phyloP scores from a whole-genome alignment of 2,329 filamentous ascomycete species.

The Penicillium sp. region DNA sequence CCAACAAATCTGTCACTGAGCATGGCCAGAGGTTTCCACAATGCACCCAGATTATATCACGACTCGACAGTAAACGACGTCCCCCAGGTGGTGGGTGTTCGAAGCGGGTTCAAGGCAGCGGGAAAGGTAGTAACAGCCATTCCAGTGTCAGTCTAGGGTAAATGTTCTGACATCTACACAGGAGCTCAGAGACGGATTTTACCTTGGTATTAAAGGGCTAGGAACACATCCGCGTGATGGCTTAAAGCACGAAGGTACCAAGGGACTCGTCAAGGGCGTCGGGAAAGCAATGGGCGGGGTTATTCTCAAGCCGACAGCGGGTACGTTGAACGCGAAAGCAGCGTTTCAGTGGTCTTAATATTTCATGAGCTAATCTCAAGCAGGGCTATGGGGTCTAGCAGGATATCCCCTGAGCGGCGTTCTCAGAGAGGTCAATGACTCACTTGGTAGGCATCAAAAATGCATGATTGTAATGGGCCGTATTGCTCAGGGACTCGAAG shows the following conservation, averaged over 20 bases:
- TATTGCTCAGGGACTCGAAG: conserved; percentile 30
- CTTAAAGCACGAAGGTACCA: conserved; percentile 63
- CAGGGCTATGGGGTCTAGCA: conserved; percentile 31
- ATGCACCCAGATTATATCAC: conserved; percentile 80
- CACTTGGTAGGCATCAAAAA: conserved; percentile 27
- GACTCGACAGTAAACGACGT: conserved; percentile 77
- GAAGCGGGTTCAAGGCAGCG: conserved; percentile 74
- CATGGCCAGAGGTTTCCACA: conserved; percentile 83
- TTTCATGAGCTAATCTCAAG: not conserved
- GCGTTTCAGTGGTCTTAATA: not conserved
- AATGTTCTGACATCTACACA: conserved; percentile 18
- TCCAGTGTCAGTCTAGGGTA: not conserved
- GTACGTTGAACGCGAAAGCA: conserved; percentile 44
- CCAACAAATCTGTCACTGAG: conserved; percentile 85
- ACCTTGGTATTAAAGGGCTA: conserved; percentile 78
- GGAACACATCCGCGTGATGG: conserved; percentile 75
- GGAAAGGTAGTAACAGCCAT: conserved; percentile 55
- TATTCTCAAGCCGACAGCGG: conserved; percentile 78
- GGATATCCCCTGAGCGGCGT: conserved; percentile 35
- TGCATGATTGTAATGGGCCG: conserved; percentile 28
- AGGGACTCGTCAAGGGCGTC: conserved; percentile 74
- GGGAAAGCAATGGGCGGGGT: conserved; percentile 82
- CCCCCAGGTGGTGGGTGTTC: conserved; percentile 75
- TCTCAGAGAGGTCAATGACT: conserved; percentile 31
- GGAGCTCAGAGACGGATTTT: conserved; percentile 75